phyloP scores from a whole-genome alignment of 371 early-diverging fungal genomes.

The Mucor saturninus region DNA sequence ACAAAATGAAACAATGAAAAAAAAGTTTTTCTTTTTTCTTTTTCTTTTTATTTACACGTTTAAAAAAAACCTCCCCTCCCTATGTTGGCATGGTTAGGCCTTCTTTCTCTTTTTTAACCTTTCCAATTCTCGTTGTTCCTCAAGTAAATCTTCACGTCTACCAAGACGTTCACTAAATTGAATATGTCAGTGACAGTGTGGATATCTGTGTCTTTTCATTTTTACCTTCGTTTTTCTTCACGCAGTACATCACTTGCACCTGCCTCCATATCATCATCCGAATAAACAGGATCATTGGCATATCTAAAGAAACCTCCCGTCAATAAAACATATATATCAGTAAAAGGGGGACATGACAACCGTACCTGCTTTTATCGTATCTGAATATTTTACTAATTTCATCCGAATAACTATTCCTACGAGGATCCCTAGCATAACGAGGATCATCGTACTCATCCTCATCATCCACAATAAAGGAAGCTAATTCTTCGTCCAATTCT shows the following conservation, averaged over 20 bases:
- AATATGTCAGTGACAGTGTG: neutral
- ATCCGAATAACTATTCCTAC: conserved; percentile 33
- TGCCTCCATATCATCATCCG: conserved; percentile 70
- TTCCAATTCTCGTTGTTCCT: conserved; percentile 72
- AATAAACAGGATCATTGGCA: conserved; percentile 51
- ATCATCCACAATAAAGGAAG: conserved; percentile 51
- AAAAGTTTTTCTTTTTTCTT: neutral
- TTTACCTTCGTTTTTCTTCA: conserved; percentile 65
- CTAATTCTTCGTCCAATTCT: conserved; percentile 51
- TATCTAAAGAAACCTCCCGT: conserved; percentile 53
- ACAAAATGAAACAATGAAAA: too few species aligned
- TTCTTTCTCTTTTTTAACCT: conserved; percentile 63
- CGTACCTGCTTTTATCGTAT: conserved; percentile 40
- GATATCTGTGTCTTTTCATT: neutral
- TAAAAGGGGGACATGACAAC: neutral
- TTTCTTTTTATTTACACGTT: neutral
- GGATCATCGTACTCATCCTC: conserved; percentile 46
- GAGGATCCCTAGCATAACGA: conserved; percentile 16
- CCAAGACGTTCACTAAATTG: conserved; percentile 56
- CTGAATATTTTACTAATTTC: conserved; percentile 58
- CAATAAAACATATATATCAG: neutral
- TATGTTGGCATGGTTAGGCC: neutral
- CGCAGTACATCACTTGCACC: conserved; percentile 58
- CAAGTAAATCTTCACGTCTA: conserved; percentile 52
- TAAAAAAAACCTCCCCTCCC: neutral